Conservation (phyloP, 2,329 filamentous ascomycete species). For the Fusarium paranaense region DNA sequence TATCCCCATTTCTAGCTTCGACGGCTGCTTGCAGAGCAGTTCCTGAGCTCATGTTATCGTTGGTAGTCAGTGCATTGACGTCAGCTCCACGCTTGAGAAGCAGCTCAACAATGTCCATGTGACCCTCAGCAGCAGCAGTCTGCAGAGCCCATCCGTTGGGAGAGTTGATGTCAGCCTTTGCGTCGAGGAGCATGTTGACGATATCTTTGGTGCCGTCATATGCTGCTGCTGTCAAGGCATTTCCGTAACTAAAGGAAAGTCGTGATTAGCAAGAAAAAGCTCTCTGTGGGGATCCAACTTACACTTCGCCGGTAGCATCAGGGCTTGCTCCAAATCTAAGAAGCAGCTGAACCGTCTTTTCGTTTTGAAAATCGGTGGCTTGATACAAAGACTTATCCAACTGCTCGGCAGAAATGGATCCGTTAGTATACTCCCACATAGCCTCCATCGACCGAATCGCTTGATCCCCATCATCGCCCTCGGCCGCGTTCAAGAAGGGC, state of each 20-base stretch:
- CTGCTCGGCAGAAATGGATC: slow-evolving; percentile 46
- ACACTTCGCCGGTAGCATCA: slow-evolving; percentile 54
- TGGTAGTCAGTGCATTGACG: slow-evolving; percentile 47
- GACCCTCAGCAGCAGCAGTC: slow-evolving; percentile 50
- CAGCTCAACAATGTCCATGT: slow-evolving; percentile 49
- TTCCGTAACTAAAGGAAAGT: slow-evolving; percentile 31
- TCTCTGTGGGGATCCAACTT: neutral
- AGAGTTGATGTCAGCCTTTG: slow-evolving; percentile 50
- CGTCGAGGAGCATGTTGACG: slow-evolving; percentile 48
- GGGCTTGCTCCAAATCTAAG: slow-evolving; percentile 51
- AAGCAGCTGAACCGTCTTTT: slow-evolving; percentile 51
- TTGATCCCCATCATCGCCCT: slow-evolving; percentile 45
- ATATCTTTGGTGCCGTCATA: slow-evolving; percentile 50
- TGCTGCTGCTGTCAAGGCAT: slow-evolving; percentile 50
- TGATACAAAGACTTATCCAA: slow-evolving; percentile 52
- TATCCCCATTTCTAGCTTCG: slow-evolving; percentile 49
- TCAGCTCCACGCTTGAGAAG: slow-evolving; percentile 51
- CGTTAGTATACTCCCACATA: slow-evolving; percentile 53
- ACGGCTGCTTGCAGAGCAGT: slow-evolving; percentile 56
- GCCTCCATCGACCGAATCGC: slow-evolving; percentile 51
- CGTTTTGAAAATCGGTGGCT: slow-evolving; percentile 54
- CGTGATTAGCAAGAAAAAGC: no score
- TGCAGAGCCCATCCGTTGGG: slow-evolving; percentile 53
- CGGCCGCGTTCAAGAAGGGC: slow-evolving; percentile 49
- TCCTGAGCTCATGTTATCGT: slow-evolving; percentile 45